Evolutionary conservation across 208 protist genomes (phyloP), one percentile per base, ranked within the genome.

Genomic region (Leishmania braziliensis): DNA sequence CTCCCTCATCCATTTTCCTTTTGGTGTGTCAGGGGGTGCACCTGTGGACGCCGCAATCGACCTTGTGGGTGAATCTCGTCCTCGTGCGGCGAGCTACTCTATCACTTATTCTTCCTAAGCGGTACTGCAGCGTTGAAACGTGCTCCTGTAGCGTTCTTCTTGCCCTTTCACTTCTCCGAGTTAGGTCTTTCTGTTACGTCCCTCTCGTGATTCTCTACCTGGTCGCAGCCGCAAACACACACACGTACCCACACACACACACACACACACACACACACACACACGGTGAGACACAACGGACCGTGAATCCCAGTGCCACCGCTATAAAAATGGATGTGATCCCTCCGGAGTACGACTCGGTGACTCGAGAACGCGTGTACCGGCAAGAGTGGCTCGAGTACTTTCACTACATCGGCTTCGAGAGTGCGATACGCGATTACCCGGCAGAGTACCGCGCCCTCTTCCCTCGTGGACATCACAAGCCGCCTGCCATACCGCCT

Each of bases 341-440:
- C 68, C 94, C 94, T 0, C 92, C 91, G 2, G 91, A 97, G 83
- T 97, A 95, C 80, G 92, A 97, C 72, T 70, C 78, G 26, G 81
- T 79, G 14, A 95, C 89, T 5, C 90, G 90, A 69, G 87, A 97
- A 70, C 84, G 94, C 8, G 80, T 96, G 23, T 97, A 97, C 78
- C 90, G 89, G 16, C 94, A 97, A 66, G 94, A 97, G 65, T 97
- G 94, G 93, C 88, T 96, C 0, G 90, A 97, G 58, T 92, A 96
- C 84, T 95, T 97, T 53, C 84, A 96, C 84, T 95, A 86, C 79
- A 93, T 97, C 78, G 94, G 94, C 33, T 91, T 65, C 46, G 89
- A 93, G 9, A 69, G 83, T 5, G 94, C 94, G 4, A 75, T 83
- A 77, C 79, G 81, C 20, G 84, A 95, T 51, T 86, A 90, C 79